A percentile compares a stretch with the other conserved stretches of the same genome.
Conservation (phyloP, 768 basidiomycete species). For the Podaxis mareebaensis region DNA sequence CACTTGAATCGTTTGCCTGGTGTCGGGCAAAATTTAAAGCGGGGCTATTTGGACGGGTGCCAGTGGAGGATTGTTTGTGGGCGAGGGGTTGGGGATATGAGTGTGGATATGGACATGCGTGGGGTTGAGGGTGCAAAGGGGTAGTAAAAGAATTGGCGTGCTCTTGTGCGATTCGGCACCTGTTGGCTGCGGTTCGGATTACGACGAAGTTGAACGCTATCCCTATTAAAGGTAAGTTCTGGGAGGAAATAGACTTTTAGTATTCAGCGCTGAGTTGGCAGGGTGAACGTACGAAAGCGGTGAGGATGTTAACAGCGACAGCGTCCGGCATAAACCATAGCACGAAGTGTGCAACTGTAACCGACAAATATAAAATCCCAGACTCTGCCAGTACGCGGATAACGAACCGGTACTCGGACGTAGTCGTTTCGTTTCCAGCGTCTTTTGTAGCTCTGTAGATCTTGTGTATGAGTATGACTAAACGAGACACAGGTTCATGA, state of each 20-base stretch:
- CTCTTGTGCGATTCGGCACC: neutral
- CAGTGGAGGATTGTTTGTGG: neutral
- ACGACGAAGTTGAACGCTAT: neutral
- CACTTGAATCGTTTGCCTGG: neutral
- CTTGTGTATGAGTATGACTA: neutral
- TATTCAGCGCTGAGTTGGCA: neutral
- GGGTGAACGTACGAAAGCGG: neutral
- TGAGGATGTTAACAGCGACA: neutral
- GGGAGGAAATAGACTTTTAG: too few relatives aligned
- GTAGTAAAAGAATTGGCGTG: neutral
- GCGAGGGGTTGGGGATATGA: neutral
- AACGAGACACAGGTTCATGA: neutral
- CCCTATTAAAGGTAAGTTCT: neutral
- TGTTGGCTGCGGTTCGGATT: neutral
- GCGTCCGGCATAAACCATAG: neutral
- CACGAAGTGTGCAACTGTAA: neutral
- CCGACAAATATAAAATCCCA: neutral
- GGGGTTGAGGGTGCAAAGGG: neutral
- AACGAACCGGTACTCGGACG: neutral
- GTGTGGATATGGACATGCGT: neutral
- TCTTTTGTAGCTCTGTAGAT: neutral
- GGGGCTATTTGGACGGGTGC: neutral
- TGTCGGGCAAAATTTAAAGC: neutral
- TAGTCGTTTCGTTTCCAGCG: neutral
- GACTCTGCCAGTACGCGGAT: constrained; percentile 2